Evolutionary conservation across 306 rosid genomes (phyloP).

Genomic region (Cucurbita pepo): DNA sequence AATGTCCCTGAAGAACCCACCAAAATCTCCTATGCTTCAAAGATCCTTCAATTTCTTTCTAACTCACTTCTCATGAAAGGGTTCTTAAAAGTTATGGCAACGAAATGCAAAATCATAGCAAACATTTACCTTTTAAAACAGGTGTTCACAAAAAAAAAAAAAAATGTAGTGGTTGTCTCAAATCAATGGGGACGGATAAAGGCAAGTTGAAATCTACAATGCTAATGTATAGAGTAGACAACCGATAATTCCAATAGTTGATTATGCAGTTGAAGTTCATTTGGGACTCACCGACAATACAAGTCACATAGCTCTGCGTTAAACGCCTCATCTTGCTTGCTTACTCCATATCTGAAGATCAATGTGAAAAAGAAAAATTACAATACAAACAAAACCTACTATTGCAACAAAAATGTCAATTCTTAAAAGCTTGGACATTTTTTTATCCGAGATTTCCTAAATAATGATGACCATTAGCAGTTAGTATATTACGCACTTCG

Average conservation of each 20-base stretch:
- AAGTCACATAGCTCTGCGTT: slow-evolving; percentile 72
- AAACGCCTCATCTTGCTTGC: slow-evolving; percentile 79
- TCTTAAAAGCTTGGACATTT: not conserved
- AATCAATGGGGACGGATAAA: not conserved
- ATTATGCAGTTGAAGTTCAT: not conserved
- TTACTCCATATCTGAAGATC: slow-evolving; percentile 61
- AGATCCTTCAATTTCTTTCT: not conserved
- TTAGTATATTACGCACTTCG: not conserved
- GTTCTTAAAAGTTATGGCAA: not conserved
- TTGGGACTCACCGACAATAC: slow-evolving; percentile 41
- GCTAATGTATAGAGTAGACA: not conserved
- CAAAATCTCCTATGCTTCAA: not conserved
- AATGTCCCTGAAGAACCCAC: not conserved
- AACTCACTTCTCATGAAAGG: not conserved
- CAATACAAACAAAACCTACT: not conserved
- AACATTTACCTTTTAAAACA: not conserved
- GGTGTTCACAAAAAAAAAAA: not conserved
- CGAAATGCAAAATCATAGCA: not conserved
- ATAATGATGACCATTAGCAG: not conserved
- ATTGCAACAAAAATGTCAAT: not conserved
- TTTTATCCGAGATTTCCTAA: not conserved
- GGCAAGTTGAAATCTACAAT: not conserved
- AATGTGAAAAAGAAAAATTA: not conserved
- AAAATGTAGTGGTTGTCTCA: not conserved
- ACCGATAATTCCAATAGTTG: not conserved